Evolutionary conservation across 768 basidiomycete species (phyloP), one percentile per base, ranked within the genome.

Genomic region (Ramaria sp.): DNA sequence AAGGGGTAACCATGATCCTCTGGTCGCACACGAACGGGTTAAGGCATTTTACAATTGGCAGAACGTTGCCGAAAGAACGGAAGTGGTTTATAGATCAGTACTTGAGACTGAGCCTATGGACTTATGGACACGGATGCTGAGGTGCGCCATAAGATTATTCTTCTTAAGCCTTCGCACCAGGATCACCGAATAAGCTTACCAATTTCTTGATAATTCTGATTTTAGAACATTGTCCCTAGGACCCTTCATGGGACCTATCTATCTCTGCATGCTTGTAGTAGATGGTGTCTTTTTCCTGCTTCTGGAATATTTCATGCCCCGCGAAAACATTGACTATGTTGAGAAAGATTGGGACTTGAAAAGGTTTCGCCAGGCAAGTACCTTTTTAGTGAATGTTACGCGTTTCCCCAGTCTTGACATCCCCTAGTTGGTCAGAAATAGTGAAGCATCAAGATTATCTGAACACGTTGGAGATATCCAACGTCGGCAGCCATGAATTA

Each of bases 41-140:
- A 80, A 78, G 61, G 75, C 69, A 1, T 91, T 99, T 66, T 99
- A 99, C 68, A 78, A 82, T 51, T 99, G 96, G 96, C 70, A 67
- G 2, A 74, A 83, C 12, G 82, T 98, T 22, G 76, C 93, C 0
- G 73, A 71, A 36, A 78, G 93, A 10, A 95, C 91, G 0, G 93
- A 96, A 65, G 67, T 64, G 0, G 94, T 98, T 0, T 98, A 98
- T 64, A 69, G 75, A 3, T 68, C 76, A 1, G 88, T 88, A 8
- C 65, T 92, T 59, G 69, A 67, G 2, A 75, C 78, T 0, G 72
- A 74, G 12, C 78, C 81, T 34, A 77, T 78, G 52, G 83, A 83
- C n/a, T 69, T 94, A n/a, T 79, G 78, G 73, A 82, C 85, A 48
- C 73, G 95, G 3, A 78, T 98, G 59, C 67, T 71, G 56, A 75